Evolutionary conservation across 2,329 filamentous ascomycete species (phyloP).

Genomic region (Botrytis medusae): DNA sequence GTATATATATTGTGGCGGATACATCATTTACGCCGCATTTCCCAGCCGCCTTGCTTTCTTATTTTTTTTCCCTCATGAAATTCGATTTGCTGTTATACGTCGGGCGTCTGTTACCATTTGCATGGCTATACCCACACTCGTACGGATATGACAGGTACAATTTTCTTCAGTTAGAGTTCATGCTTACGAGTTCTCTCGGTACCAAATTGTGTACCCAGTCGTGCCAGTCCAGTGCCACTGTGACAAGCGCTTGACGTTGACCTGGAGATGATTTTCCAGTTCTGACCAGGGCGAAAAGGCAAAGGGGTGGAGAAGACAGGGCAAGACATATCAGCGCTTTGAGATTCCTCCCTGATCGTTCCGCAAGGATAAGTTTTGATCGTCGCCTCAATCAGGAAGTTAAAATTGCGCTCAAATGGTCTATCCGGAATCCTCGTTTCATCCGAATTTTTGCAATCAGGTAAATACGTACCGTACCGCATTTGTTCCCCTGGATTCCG

Average conservation of each 20-base stretch:
- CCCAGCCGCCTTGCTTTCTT: not conserved
- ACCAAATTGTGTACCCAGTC: slow-evolving; percentile 1
- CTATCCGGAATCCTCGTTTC: slow-evolving; percentile 9
- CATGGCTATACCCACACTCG: not conserved
- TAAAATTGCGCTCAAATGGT: slow-evolving; percentile 5
- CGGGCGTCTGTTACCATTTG: not conserved
- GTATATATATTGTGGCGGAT: slow-evolving; percentile 10
- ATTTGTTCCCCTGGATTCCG: not conserved
- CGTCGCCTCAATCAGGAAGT: slow-evolving; percentile 16
- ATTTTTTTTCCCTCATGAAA: not conserved
- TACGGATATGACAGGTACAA: not conserved
- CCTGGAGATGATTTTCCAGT: not conserved
- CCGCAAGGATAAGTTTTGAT: slow-evolving; percentile 19
- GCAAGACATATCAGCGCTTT: slow-evolving; percentile 5
- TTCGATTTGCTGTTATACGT: not conserved
- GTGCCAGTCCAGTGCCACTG: not conserved
- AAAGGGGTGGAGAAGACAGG: not conserved
- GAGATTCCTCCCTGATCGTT: not conserved
- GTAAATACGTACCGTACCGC: not conserved
- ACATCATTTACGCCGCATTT: not conserved
- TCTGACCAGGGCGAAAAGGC: not conserved
- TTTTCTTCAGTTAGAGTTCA: slow-evolving; percentile 4
- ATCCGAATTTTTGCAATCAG: not conserved
- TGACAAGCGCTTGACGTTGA: slow-evolving; percentile 14
- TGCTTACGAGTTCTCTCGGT: slow-evolving; percentile 3